These are phyloP conservation scores for Phytopythium delawarense DNA, from an alignment of 352 stramenopile species.

Conservation along the genomic window DNA sequence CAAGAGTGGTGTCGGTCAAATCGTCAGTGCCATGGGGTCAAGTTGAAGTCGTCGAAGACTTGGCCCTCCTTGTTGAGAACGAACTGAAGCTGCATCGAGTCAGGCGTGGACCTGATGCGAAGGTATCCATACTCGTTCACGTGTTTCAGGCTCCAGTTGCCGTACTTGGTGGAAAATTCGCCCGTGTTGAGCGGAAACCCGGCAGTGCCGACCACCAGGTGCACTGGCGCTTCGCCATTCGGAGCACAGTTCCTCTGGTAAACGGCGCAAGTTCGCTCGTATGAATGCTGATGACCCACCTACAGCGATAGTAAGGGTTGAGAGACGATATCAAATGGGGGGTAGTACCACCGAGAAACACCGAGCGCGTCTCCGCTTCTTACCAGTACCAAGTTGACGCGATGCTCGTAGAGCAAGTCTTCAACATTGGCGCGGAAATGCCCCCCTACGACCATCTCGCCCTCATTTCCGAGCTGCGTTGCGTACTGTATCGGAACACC, in stretches of 20 bases:
- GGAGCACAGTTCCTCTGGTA: constrained; percentile 55
- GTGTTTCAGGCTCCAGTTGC: constrained; percentile 63
- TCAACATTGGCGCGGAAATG: constrained; percentile 87
- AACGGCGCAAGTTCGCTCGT: constrained; percentile 84
- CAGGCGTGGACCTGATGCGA: constrained; percentile 32
- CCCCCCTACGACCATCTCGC: constrained; percentile 61
- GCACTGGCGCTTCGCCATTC: constrained; percentile 55
- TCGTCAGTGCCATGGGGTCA: constrained; percentile 23
- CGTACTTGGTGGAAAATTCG: constrained; percentile 53
- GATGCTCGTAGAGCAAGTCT: constrained; percentile 74
- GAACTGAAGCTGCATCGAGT: constrained; percentile 54
- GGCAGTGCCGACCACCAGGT: constrained; percentile 76
- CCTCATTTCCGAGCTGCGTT: constrained; percentile 44
- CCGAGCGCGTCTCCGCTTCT: not conserved
- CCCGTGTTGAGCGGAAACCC: constrained; percentile 48
- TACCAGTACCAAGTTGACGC: constrained; percentile 89
- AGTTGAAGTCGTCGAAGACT: constrained; percentile 54
- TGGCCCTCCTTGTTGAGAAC: constrained; percentile 65
- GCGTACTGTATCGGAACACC: constrained; percentile 30
- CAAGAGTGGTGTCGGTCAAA: too few species aligned
- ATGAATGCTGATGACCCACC: constrained; percentile 88
- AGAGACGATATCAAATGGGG: too few species aligned
- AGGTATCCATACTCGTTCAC: constrained; percentile 69
- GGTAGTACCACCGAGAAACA: too few species aligned
- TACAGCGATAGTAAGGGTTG: constrained; percentile 7